Conservation (phyloP, 148 eudicot genomes). For the Nepenthes mirabilis region DNA sequence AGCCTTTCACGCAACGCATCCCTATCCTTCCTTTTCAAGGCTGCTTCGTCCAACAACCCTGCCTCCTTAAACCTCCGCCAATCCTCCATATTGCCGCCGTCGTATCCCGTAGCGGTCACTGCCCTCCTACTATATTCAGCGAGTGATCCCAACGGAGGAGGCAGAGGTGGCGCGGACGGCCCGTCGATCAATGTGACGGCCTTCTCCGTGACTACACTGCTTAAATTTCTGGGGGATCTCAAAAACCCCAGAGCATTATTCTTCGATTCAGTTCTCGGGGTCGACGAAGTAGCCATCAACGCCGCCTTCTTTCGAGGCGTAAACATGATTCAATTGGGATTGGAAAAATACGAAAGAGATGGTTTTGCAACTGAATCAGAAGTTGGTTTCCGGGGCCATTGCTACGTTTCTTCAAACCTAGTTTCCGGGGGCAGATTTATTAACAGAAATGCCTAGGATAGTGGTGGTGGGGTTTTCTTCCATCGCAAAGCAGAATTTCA, state of each 20-base stretch:
- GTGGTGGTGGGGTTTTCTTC: too few relatives aligned
- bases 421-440: too few relatives aligned
- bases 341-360: neutral
- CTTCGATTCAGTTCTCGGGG: too few relatives aligned
- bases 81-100: slow-evolving; percentile 33
- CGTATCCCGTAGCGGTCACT: slow-evolving; percentile 5
- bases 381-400: too few relatives aligned
- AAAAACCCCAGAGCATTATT: too few relatives aligned
- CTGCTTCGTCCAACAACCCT: slow-evolving; percentile 56
- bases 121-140: slow-evolving; percentile 11
- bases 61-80: slow-evolving; percentile 77
- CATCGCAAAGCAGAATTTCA: too few relatives aligned
- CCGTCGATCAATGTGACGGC: slow-evolving; percentile 46
- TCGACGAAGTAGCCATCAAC: slow-evolving; percentile 15
- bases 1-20: slow-evolving; percentile 31
- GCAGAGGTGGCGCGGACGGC: slow-evolving; percentile 25
- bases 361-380: too few relatives aligned
- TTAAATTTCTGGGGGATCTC: neutral
- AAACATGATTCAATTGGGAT: slow-evolving; percentile 23
- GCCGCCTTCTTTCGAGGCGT: slow-evolving; percentile 41
- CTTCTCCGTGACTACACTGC: slow-evolving; percentile 29
- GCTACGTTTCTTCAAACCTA: too few relatives aligned
- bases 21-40: slow-evolving; percentile 46
- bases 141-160: slow-evolving; percentile 42
- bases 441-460: too few relatives aligned